Evolutionary conservation across 1,284 basidiomycete genomes (phyloP).

Genomic region (Takashimella tepidaria): DNA sequence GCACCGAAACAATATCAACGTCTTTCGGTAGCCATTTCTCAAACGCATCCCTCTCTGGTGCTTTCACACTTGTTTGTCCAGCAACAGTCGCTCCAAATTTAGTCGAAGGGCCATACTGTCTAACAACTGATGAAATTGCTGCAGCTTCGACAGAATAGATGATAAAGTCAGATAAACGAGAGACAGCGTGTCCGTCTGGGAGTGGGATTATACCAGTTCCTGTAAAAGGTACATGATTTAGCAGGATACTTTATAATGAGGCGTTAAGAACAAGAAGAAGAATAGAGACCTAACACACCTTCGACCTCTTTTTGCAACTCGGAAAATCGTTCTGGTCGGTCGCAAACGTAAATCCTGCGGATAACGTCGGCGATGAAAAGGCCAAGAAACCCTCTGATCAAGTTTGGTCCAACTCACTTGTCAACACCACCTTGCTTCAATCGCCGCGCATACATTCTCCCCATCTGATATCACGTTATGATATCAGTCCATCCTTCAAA

Average conservation of each 20-base stretch:
- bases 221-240: conserved; percentile 3
- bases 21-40: conserved; percentile 82
- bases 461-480: conserved; percentile 60
- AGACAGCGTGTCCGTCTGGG: conserved; percentile 74
- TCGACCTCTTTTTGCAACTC: conserved; percentile 59
- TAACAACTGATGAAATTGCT: conserved; percentile 75
- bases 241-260: neutral
- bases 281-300: conserved; percentile 50
- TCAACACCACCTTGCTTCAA: conserved; percentile 76
- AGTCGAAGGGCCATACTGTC: conserved; percentile 86
- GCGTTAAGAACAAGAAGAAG: conserved; percentile 10
- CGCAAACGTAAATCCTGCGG: conserved; percentile 82
- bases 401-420: conserved; percentile 55
- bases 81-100: conserved; percentile 89
- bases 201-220: conserved; percentile 60
- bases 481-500: neutral
- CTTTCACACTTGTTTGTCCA: conserved; percentile 95
- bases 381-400: neutral
- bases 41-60: conserved; percentile 86
- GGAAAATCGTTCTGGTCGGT: conserved; percentile 72
- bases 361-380: neutral
- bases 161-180: conserved; percentile 78
- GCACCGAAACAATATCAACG: conserved; percentile 83
- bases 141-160: conserved; percentile 95
- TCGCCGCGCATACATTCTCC: conserved; percentile 79